Conservation (phyloP, 2,329 filamentous ascomycete species). For the Pseudogymnoascus sp. region DNA sequence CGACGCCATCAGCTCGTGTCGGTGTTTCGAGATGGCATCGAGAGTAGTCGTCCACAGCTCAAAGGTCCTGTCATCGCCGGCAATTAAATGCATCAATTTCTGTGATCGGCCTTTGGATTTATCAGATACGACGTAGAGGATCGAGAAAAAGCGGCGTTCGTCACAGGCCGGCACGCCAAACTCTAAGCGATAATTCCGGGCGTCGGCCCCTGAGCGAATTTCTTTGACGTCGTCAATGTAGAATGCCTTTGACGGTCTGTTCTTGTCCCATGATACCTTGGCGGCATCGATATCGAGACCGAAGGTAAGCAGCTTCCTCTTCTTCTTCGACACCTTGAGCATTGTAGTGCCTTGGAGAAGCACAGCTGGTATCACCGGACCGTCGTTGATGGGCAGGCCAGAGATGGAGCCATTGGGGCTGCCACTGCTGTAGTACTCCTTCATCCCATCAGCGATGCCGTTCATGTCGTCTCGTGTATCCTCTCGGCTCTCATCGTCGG, state of each 20-base stretch:
- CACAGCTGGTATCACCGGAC: conserved; percentile 68
- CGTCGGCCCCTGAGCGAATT: conserved; percentile 75
- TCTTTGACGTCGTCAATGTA: conserved; percentile 95
- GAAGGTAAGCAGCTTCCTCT: conserved; percentile 62
- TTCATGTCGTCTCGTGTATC: conserved; percentile 41
- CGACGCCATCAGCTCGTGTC: conserved; percentile 84
- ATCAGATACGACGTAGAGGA: conserved; percentile 75
- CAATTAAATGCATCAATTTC: conserved; percentile 84
- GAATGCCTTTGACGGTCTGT: conserved; percentile 71
- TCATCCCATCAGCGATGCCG: conserved; percentile 37
- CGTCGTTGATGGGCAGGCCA: conserved; percentile 39
- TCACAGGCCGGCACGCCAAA: conserved; percentile 61
- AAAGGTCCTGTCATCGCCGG: conserved; percentile 64
- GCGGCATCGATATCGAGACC: conserved; percentile 76
- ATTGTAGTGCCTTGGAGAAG: conserved; percentile 73
- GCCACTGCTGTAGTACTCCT: conserved; percentile 40
- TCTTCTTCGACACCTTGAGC: conserved; percentile 80
- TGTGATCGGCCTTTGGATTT: conserved; percentile 61
- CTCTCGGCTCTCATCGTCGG: conserved; percentile 51
- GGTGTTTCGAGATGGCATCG: conserved; percentile 74
- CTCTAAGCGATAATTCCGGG: conserved; percentile 83
- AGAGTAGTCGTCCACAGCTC: conserved; percentile 77
- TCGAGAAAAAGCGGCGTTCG: conserved; percentile 76
- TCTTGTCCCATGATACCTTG: conserved; percentile 81
- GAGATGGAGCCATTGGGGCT: conserved; percentile 42